phyloP scores from a whole-genome alignment of 140 eudicot species.

The Flaveria floridana region DNA sequence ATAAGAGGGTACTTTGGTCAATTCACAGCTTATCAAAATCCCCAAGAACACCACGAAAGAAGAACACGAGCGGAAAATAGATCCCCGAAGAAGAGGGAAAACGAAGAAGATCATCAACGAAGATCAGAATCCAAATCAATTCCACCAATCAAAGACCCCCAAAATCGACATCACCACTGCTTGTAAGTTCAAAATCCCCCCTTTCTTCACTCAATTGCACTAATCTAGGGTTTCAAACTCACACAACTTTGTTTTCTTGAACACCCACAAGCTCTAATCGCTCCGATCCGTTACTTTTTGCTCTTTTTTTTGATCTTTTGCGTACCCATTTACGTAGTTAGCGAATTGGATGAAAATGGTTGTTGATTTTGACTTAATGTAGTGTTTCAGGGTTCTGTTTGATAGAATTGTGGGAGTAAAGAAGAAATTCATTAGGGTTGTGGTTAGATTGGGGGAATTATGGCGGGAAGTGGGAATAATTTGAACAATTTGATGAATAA shows the following conservation, averaged over 20 bases:
- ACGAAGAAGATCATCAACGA: slow-evolving; percentile 9
- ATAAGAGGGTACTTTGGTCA: slow-evolving; percentile 25
- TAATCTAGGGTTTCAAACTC: slow-evolving; percentile 29
- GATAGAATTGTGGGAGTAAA: slow-evolving; percentile 14
- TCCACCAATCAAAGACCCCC: neutral
- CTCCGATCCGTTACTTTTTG: slow-evolving; percentile 5
- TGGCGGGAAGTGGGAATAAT: slow-evolving; percentile 46
- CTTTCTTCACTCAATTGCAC: slow-evolving; percentile 18
- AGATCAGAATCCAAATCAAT: neutral
- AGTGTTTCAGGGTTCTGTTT: slow-evolving; percentile 9
- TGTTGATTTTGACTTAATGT: slow-evolving; percentile 7
- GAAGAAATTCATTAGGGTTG: slow-evolving; percentile 6
- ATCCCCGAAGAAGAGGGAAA: slow-evolving; percentile 20
- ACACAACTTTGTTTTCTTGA: too few species aligned
- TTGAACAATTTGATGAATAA: slow-evolving; percentile 39
- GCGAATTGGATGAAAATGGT: neutral
- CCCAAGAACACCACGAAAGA: slow-evolving; percentile 24
- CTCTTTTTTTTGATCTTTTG: neutral
- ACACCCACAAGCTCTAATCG: neutral
- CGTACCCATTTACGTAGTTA: neutral
- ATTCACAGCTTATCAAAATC: slow-evolving; percentile 8
- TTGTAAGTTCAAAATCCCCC: slow-evolving; percentile 18
- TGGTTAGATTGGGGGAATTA: slow-evolving; percentile 22
- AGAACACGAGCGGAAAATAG: slow-evolving; percentile 1
- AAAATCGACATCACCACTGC: neutral